These are phyloP conservation scores for Triticum urartu DNA, from an alignment of 176 grass and related monocot genomes.

Conservation along the genomic window DNA sequence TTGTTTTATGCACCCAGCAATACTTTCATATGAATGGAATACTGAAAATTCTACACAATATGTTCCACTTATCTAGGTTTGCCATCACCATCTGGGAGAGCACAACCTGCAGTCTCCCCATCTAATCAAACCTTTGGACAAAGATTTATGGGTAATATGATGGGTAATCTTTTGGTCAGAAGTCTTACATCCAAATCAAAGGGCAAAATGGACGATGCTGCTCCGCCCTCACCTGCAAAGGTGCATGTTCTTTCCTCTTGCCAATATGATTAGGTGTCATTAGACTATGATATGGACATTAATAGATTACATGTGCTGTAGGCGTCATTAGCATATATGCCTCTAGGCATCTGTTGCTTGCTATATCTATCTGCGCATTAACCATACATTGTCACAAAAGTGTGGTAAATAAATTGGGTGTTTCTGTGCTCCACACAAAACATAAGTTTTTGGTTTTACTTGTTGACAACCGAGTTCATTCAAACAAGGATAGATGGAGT, in stretches of 20 bases:
- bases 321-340: neutral
- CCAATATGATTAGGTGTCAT: constrained; percentile 9
- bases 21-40: constrained; percentile 14
- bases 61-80: constrained; percentile 49
- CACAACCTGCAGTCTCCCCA: constrained; percentile 51
- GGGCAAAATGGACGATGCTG: constrained; percentile 46
- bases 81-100: constrained; percentile 76
- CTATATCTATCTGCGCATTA: neutral
- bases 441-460: constrained; percentile 1
- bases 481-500: neutral
- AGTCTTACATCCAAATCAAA: constrained; percentile 94
- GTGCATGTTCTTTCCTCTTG: constrained; percentile 41
- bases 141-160: constrained; percentile 94
- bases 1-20: constrained; percentile 7
- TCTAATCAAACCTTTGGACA: constrained; percentile 83
- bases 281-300: constrained; percentile 13
- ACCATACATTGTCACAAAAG: neutral
- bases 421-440: neutral
- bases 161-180: constrained; percentile 86
- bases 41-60: constrained; percentile 8
- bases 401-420: neutral
- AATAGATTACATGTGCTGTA: neutral
- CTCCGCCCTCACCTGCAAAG: constrained; percentile 58
- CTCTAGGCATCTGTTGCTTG: neutral
- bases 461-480: constrained; percentile 1